Percentiles rank a stretch among this genome's conserved stretches.
These are phyloP conservation scores for Catharanthus roseus DNA, from an alignment of 257 asterid species.

Conservation along the genomic window DNA sequence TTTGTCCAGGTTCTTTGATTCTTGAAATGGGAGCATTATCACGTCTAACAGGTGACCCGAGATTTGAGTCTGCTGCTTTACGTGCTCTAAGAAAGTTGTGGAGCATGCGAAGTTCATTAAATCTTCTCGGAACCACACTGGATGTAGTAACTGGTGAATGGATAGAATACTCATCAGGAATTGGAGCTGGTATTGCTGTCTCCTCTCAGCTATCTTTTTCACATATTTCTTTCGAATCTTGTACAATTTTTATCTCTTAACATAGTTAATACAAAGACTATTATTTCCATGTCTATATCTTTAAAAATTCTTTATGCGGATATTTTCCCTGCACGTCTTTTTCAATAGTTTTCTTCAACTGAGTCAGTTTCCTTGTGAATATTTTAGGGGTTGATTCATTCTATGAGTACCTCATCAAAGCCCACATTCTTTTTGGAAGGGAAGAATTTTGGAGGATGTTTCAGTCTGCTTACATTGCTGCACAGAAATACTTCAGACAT, in stretches of 20 bases:
- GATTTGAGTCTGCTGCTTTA: conserved; percentile 83
- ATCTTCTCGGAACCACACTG: conserved; percentile 89
- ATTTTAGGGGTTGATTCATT: conserved; percentile 88
- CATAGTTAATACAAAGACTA: background rate
- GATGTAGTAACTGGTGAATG: conserved; percentile 88
- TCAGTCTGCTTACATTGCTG: conserved; percentile 84
- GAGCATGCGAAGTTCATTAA: conserved; percentile 96
- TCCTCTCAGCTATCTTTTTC: background rate
- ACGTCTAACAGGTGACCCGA: conserved; percentile 83
- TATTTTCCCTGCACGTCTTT: background rate
- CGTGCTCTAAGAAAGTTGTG: conserved; percentile 88
- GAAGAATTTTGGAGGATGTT: conserved; percentile 97
- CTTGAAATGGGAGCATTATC: conserved; percentile 99
- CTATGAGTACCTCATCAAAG: conserved; percentile 87
- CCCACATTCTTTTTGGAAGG: conserved; percentile 87
- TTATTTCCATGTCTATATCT: background rate
- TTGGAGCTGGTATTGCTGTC: conserved; percentile 74
- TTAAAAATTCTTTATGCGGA: background rate
- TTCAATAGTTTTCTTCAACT: conserved; percentile 4
- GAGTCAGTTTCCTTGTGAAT: conserved; percentile 13
- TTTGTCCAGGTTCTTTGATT: conserved; percentile 72
- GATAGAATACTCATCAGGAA: conserved; percentile 90
- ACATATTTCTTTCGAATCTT: background rate
- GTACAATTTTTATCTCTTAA: conserved; percentile 4
- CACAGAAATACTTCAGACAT: conserved; percentile 79